Percentiles rank a stretch among this genome's conserved stretches.
Evolutionary conservation across 176 grass and related monocot genomes (phyloP).

Genomic region (Aegilops longissima): DNA sequence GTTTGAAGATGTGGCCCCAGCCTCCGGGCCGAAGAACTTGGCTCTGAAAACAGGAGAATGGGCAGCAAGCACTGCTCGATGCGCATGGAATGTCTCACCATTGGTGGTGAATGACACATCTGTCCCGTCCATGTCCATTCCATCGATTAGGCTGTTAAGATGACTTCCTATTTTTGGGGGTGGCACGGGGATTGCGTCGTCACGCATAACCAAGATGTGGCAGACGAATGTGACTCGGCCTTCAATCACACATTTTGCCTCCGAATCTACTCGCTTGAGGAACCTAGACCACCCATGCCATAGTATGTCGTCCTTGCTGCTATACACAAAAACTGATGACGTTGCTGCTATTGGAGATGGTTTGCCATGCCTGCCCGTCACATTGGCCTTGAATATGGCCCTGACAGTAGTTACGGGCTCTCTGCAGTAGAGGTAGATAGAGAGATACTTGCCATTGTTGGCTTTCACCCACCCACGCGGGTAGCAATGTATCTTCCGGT

Average conservation of each 20-base stretch:
- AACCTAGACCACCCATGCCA: neutral
- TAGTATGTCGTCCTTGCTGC: neutral
- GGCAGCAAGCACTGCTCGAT: slow-evolving; percentile 31
- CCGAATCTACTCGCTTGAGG: neutral
- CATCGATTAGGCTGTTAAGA: neutral
- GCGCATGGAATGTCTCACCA: slow-evolving; percentile 25
- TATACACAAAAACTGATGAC: neutral
- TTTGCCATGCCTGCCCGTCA: neutral
- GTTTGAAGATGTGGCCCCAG: neutral
- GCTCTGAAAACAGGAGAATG: slow-evolving; percentile 28
- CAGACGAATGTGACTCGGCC: neutral
- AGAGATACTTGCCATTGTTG: neutral
- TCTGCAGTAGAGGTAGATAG: neutral
- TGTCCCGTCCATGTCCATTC: neutral
- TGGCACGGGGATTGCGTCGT: neutral
- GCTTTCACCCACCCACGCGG: neutral
- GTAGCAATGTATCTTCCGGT: neutral
- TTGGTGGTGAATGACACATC: slow-evolving; percentile 32
- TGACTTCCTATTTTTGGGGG: slow-evolving; percentile 1
- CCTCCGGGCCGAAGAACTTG: slow-evolving; percentile 17
- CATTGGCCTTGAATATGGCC: neutral
- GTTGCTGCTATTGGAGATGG: neutral
- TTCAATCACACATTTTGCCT: neutral
- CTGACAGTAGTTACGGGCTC: neutral
- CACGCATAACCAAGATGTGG: neutral